These are phyloP conservation scores for Ceratocystiopsis sp. DNA, from an alignment of 2,329 filamentous ascomycete genomes.

Conservation along the genomic window DNA sequence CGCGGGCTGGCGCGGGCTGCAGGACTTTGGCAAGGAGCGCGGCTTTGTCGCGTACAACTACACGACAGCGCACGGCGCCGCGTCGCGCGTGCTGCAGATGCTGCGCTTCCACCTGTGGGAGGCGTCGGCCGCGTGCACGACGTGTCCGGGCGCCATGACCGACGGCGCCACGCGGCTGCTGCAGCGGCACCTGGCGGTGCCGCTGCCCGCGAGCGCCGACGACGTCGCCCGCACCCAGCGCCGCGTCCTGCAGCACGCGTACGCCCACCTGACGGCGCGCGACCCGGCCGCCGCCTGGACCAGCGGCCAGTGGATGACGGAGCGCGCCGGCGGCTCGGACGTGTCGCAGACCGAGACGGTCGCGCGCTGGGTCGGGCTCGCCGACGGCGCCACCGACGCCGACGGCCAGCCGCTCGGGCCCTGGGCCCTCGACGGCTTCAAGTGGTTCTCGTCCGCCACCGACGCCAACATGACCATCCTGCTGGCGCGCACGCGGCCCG, in stretches of 20 bases:
- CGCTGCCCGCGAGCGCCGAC: conserved; percentile 1
- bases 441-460: conserved; percentile 54
- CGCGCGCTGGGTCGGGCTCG: conserved; percentile 20
- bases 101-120: conserved; percentile 40
- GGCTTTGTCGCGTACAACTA: conserved; percentile 44
- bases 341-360: conserved; percentile 51
- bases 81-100: conserved; percentile 43
- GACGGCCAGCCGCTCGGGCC: conserved; percentile 30
- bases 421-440: conserved; percentile 49
- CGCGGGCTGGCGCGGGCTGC: conserved; percentile 48
- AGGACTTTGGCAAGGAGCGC: conserved; percentile 38
- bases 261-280: conserved; percentile 33
- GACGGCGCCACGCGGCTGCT: conserved; percentile 41
- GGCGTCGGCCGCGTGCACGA: conserved; percentile 40
- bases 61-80: conserved; percentile 30
- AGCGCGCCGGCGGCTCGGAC: conserved; percentile 51
- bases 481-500: conserved; percentile 37
- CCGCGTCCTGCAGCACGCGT: conserved; percentile 33
- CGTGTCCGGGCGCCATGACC: conserved; percentile 51
- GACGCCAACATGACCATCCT: conserved; percentile 47
- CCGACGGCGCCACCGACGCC: conserved; percentile 10
- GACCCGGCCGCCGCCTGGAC: conserved; percentile 43
- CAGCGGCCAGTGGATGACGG: conserved; percentile 65
- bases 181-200: conserved; percentile 22
- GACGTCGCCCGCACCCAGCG: conserved; percentile 15